Conservation (phyloP, 805 yeast species). For the Brettanomyces naardenensis region DNA sequence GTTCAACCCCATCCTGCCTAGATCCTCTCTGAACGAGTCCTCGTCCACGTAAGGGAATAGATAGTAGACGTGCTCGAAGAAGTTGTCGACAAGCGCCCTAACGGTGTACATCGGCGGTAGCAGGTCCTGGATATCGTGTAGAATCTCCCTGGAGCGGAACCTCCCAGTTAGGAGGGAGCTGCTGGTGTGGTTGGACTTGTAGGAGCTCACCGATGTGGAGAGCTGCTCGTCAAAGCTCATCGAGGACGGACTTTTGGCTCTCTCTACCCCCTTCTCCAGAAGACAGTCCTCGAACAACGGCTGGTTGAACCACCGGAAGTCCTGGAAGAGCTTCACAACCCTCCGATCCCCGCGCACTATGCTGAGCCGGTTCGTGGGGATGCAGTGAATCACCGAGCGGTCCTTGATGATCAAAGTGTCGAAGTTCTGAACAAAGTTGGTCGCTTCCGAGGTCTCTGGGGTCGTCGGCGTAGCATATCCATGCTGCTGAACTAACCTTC, state of each 20-base stretch:
- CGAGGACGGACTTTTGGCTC: no score
- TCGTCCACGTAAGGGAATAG: constrained; percentile 45
- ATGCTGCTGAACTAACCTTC: no score
- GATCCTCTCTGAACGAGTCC: constrained; percentile 31
- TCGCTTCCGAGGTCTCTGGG: constrained; percentile 4
- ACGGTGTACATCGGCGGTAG: constrained; percentile 35
- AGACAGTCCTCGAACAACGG: neutral
- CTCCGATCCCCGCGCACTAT: constrained; percentile 25
- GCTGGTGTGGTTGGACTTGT: no score
- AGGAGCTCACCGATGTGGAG: no score
- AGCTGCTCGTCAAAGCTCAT: no score
- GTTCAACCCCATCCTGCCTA: no score
- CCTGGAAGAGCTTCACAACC: constrained; percentile 4
- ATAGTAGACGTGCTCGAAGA: constrained; percentile 37
- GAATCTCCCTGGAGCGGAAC: no score
- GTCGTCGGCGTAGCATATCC: no score
- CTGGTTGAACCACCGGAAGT: constrained; percentile 4
- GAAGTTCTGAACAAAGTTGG: constrained; percentile 19
- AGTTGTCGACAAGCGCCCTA: constrained; percentile 35
- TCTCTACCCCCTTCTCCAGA: no score
- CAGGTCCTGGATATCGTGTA: constrained; percentile 23
- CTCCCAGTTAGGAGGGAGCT: no score
- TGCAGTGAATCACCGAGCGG: constrained; percentile 14
- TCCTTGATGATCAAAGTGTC: constrained; percentile 16
- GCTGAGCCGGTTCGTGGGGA: constrained; percentile 68